These are phyloP conservation scores for Leccinum truebloodii DNA, from an alignment of 768 basidiomycete genomes.

Conservation along the genomic window DNA sequence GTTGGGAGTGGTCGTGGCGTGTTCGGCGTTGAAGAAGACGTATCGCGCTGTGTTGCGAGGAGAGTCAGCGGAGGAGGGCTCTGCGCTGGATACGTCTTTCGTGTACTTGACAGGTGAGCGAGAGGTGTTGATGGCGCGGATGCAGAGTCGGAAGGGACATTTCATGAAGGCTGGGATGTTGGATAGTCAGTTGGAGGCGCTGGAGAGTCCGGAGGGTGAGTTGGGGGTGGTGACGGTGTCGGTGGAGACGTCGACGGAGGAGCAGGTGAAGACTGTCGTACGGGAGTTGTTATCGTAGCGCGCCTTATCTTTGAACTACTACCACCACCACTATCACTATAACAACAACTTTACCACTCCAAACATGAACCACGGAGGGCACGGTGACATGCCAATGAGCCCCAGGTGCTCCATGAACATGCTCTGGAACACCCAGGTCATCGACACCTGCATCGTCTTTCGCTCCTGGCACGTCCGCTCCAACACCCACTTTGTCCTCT, in stretches of 20 bases:
- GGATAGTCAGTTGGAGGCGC: constrained; percentile 69
- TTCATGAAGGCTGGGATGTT: constrained; percentile 87
- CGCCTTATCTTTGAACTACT: not conserved
- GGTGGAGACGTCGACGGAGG: constrained; percentile 50
- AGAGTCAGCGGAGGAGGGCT: not conserved
- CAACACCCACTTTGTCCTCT: constrained; percentile 56
- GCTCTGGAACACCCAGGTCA: constrained; percentile 84
- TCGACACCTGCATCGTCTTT: constrained; percentile 84
- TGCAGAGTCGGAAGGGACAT: constrained; percentile 66
- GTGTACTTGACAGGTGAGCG: constrained; percentile 71
- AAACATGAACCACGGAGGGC: constrained; percentile 47
- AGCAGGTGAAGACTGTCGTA: constrained; percentile 51
- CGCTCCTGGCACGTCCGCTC: constrained; percentile 72
- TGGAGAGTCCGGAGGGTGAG: constrained; percentile 72
- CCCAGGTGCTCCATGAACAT: constrained; percentile 73
- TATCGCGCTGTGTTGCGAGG: constrained; percentile 84
- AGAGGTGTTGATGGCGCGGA: constrained; percentile 59
- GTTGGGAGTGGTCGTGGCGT: constrained; percentile 78
- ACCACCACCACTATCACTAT: not conserved
- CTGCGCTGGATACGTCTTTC: constrained; percentile 58
- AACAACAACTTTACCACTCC: not conserved
- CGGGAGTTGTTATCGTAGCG: not conserved
- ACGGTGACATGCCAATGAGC: constrained; percentile 41
- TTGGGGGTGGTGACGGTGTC: constrained; percentile 66
- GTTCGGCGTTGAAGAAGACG: constrained; percentile 77